phyloP scores from a whole-genome alignment of 139 green algal genomes.

The Chlamydomonas eustigma region DNA sequence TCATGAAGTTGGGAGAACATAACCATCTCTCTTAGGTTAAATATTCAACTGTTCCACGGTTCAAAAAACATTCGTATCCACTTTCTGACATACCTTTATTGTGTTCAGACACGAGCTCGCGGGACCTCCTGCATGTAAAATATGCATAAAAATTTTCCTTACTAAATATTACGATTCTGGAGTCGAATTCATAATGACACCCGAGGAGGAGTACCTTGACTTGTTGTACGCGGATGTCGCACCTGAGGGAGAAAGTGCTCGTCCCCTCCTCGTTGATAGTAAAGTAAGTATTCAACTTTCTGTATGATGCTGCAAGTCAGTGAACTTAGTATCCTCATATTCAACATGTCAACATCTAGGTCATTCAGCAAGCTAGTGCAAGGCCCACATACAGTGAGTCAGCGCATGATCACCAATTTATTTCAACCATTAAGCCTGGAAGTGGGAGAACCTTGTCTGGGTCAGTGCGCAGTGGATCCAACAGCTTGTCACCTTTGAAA shows the following conservation, averaged over 20 bases:
- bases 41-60: neutral
- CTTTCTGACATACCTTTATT: neutral
- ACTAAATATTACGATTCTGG: too few species aligned
- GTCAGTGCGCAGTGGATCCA: neutral
- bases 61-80: neutral
- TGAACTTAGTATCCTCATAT: neutral
- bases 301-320: neutral
- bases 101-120: too few species aligned
- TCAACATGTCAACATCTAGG: constrained; percentile 9
- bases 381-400: constrained; percentile 3
- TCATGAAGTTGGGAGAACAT: neutral
- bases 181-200: too few species aligned
- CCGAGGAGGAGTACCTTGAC: constrained; percentile 8
- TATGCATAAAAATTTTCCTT: neutral
- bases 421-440: neutral
- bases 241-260: neutral
- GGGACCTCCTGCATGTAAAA: too few species aligned
- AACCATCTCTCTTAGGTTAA: neutral
- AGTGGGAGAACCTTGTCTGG: neutral
- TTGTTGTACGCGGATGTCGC: neutral
- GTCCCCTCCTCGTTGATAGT: constrained; percentile 5
- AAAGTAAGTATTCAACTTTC: neutral
- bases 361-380: constrained; percentile 10
- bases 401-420: neutral
- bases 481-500: neutral